Evolutionary conservation across 768 basidiomycete species (phyloP).

Genomic region (Lactarius akahatsu): DNA sequence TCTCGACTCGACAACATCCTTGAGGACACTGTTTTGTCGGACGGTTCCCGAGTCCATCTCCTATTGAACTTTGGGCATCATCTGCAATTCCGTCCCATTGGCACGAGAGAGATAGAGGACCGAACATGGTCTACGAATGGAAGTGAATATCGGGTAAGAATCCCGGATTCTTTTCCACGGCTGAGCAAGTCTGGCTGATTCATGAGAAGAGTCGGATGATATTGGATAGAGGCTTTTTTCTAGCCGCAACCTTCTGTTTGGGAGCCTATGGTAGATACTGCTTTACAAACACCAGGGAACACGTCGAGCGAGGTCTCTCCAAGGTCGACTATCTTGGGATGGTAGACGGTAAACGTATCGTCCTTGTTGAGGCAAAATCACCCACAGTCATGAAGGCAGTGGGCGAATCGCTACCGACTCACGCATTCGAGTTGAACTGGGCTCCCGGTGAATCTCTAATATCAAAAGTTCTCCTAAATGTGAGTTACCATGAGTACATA

Average conservation of each 20-base stretch:
- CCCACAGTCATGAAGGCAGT: background rate
- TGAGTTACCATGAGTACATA: constrained; percentile 3
- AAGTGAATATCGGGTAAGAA: too few relatives aligned
- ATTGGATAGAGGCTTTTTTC: too few relatives aligned
- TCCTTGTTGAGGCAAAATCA: background rate
- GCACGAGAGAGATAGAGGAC: too few relatives aligned
- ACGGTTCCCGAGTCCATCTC: background rate
- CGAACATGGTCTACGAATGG: too few relatives aligned
- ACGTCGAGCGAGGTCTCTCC: background rate
- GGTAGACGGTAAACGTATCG: background rate
- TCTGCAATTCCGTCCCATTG: too few relatives aligned
- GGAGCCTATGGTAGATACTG: too few relatives aligned
- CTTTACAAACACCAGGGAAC: too few relatives aligned
- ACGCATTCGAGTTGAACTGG: background rate
- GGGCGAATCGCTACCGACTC: background rate
- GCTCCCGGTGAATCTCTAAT: background rate
- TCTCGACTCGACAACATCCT: background rate
- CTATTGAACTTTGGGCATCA: background rate
- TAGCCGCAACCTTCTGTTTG: too few relatives aligned
- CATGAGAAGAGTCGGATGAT: too few relatives aligned
- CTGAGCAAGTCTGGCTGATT: too few relatives aligned
- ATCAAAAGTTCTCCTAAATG: background rate
- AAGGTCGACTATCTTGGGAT: background rate
- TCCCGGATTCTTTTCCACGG: too few relatives aligned
- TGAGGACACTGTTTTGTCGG: background rate